Evolutionary conservation across 2,329 filamentous ascomycete genomes (phyloP).

Genomic region (Dothideomycetes sp.): DNA sequence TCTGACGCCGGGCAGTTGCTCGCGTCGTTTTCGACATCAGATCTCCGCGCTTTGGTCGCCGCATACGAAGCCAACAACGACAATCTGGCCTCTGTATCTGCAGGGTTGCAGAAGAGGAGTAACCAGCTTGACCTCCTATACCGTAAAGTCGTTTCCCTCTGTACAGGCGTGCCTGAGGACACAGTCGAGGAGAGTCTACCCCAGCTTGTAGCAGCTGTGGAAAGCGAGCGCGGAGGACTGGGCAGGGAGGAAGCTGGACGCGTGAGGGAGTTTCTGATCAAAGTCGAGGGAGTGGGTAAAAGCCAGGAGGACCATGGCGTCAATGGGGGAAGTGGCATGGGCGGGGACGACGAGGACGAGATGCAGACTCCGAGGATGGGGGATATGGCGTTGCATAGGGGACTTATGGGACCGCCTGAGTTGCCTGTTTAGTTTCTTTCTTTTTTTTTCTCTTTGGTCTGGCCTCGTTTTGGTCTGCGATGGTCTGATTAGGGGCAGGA

Average conservation of each 20-base stretch:
- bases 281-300: slow-evolving; percentile 45
- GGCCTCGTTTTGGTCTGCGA: too few relatives aligned
- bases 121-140: slow-evolving; percentile 81
- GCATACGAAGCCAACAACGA: slow-evolving; percentile 62
- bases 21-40: slow-evolving; percentile 2
- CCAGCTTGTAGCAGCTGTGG: slow-evolving; percentile 72
- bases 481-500: too few relatives aligned
- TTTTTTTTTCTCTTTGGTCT: too few relatives aligned
- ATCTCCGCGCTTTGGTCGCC: slow-evolving; percentile 54
- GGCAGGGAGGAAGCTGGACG: slow-evolving; percentile 40
- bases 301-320: neutral
- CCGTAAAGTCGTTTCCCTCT: slow-evolving; percentile 75
- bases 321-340: too few relatives aligned
- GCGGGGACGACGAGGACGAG: too few relatives aligned
- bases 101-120: slow-evolving; percentile 64
- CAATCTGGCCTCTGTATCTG: slow-evolving; percentile 55
- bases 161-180: slow-evolving; percentile 66
- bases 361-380: too few relatives aligned
- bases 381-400: too few relatives aligned
- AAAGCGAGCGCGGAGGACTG: slow-evolving; percentile 54
- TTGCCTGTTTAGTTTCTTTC: neutral
- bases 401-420: neutral
- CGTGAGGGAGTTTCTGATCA: slow-evolving; percentile 67
- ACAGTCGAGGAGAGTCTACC: slow-evolving; percentile 74
- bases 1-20: neutral